These are phyloP conservation scores for Aegle marmelos DNA, from an alignment of 345 rosid species.

Conservation along the genomic window DNA sequence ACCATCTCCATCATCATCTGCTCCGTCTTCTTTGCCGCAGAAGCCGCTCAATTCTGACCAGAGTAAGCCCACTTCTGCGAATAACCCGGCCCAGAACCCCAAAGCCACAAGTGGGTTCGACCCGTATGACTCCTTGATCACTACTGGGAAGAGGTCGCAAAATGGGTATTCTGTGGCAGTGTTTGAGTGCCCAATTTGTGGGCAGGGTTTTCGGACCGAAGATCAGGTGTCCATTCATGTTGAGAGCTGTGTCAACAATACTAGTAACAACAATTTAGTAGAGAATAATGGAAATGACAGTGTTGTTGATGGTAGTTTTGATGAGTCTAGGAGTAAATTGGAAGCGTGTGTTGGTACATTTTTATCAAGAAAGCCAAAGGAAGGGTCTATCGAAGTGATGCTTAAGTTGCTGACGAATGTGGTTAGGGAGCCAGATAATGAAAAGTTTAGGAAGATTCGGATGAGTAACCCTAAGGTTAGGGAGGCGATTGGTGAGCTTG, in stretches of 20 bases:
- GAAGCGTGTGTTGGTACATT: conserved; percentile 51
- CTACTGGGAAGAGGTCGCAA: conserved; percentile 70
- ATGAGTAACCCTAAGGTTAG: conserved; percentile 82
- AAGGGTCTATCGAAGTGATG: conserved; percentile 59
- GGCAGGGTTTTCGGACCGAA: conserved; percentile 49
- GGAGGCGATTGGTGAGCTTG: conserved; percentile 73
- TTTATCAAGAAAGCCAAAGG: conserved; percentile 57
- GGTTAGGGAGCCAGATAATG: conserved; percentile 76
- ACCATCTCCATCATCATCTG: conserved; percentile 28
- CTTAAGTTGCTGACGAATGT: conserved; percentile 66
- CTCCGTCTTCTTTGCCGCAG: conserved; percentile 38
- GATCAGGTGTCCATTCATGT: conserved; percentile 82
- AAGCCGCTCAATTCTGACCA: conserved; percentile 35
- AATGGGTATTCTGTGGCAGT: conserved; percentile 66
- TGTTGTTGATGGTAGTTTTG: conserved; percentile 14
- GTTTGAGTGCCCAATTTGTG: conserved; percentile 81
- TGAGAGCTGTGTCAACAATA: conserved; percentile 50
- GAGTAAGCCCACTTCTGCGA: conserved; percentile 23
- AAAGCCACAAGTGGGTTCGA: conserved; percentile 57
- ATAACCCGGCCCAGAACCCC: conserved; percentile 26
- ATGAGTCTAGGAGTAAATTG: conserved; percentile 27
- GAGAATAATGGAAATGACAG: conserved; percentile 19
- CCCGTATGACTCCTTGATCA: conserved; percentile 67
- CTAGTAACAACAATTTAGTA: neutral
- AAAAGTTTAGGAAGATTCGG: conserved; percentile 75